Percentiles rank a stretch among this genome's conserved stretches.
Evolutionary conservation across 2,329 filamentous ascomycete species (phyloP).

Genomic region (Alternaria consortialis): DNA sequence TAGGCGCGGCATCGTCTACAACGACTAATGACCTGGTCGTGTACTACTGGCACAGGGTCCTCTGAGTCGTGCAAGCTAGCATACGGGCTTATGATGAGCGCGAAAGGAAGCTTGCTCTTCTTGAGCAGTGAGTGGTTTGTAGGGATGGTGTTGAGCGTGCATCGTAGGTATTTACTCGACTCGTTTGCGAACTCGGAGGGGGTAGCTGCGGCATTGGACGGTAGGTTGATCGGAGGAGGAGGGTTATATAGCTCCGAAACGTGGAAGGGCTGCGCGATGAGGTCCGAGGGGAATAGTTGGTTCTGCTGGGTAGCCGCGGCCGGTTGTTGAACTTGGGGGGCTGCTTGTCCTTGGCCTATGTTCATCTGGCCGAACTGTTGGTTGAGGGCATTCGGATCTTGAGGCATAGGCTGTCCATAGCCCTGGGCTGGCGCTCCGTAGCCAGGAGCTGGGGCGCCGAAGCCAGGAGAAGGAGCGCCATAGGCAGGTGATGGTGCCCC

Average conservation of each 20-base stretch:
- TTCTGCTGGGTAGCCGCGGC: slow-evolving; percentile 62
- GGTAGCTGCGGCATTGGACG: slow-evolving; percentile 92
- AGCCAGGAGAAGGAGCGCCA: slow-evolving; percentile 52
- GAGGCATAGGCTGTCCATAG: slow-evolving; percentile 57
- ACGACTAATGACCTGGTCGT: slow-evolving; percentile 96
- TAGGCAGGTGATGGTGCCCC: slow-evolving; percentile 47
- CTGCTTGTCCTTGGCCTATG: slow-evolving; percentile 57
- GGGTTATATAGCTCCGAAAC: slow-evolving; percentile 90
- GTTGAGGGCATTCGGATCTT: slow-evolving; percentile 71
- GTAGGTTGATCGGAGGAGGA: slow-evolving; percentile 88
- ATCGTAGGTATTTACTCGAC: slow-evolving; percentile 91
- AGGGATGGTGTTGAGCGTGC: slow-evolving; percentile 91
- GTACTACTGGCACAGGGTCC: slow-evolving; percentile 87
- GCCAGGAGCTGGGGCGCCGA: slow-evolving; percentile 44
- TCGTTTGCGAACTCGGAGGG: slow-evolving; percentile 92
- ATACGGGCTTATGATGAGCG: slow-evolving; percentile 95
- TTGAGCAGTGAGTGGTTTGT: slow-evolving; percentile 93
- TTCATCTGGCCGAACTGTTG: slow-evolving; percentile 85
- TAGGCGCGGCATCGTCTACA: slow-evolving; percentile 96
- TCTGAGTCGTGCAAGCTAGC: slow-evolving; percentile 91
- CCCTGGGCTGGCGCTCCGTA: slow-evolving; percentile 42
- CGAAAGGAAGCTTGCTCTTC: slow-evolving; percentile 93
- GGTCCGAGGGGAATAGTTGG: slow-evolving; percentile 89
- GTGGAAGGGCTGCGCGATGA: slow-evolving; percentile 92
- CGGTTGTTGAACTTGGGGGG: slow-evolving; percentile 42